Evolutionary conservation across 768 basidiomycete species (phyloP), one percentile per base, ranked within the genome.

Genomic region (Mycena vitilis): DNA sequence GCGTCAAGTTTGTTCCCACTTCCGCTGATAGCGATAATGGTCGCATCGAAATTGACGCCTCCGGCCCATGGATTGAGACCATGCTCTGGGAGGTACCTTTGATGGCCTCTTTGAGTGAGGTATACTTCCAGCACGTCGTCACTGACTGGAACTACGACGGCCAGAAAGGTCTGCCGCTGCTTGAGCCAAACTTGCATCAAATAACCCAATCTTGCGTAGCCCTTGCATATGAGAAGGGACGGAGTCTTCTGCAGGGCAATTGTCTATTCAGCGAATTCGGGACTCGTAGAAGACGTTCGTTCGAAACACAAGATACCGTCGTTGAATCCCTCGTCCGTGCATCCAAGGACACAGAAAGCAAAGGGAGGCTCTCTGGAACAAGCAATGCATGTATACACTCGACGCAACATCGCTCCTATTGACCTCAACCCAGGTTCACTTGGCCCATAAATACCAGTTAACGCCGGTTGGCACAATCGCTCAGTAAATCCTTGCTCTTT

Each of bases 41-140:
- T 5, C 77, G 80, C 42, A 79, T 96, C 42, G 88, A 94, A 73
- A 92, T 99, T 60, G 88, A 90, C 69, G 87, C 88, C 7, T 74
- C 74, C 36, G 96, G 95, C 9, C 85, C 84, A 7, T 96, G 95
- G 95, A 80, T 80, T 0, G 94, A 96, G 71, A 86, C 93, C 9
- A 97, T 99, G 65, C 81, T 98, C 34, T 99, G 97, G 90, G 98
- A 99, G 81, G 95, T 98, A 1, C 96, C 95, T 1, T 81, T 99
- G 58, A 96, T 99, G 95, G 90, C 95, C 16, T 89, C 89, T 70
- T 82, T 99, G 58, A 95, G 94, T 74, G 95, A 99, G 77, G 88
- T 89, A 22, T 97, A 95, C 80, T 99, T 97, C 80, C 84, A 80
- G 22, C 84, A 85, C 20, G 90, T 88, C 44, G 86, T 87, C 72